These are phyloP conservation scores for Vinca minor DNA, from an alignment of 257 asterid species.

Conservation along the genomic window DNA sequence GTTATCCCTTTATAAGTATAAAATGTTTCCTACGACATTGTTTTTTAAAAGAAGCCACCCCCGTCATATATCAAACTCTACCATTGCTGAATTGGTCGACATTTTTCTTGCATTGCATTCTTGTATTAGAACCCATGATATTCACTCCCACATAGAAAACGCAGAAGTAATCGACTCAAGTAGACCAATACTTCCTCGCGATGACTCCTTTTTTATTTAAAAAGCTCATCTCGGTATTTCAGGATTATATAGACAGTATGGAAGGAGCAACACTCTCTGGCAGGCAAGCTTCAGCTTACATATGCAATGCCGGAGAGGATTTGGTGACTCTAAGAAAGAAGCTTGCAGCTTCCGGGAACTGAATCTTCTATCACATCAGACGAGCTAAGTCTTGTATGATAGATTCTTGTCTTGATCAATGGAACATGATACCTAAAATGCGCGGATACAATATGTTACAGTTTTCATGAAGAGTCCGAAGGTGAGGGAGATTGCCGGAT, in stretches of 20 bases:
- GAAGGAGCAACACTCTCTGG: conserved; percentile 98
- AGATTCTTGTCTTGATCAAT: not conserved
- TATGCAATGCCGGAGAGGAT: conserved; percentile 80
- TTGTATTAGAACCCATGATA: not conserved
- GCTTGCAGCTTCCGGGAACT: conserved; percentile 18
- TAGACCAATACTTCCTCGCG: not conserved
- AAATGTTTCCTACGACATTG: too few species aligned
- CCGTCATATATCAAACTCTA: not conserved
- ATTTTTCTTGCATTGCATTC: not conserved
- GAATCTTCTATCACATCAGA: conserved; percentile 27
- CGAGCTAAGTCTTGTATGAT: conserved; percentile 52
- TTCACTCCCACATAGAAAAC: not conserved
- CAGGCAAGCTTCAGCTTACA: conserved; percentile 80
- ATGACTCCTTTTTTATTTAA: not conserved
- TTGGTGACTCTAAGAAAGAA: conserved; percentile 46
- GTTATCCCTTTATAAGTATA: not conserved
- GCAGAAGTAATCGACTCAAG: not conserved
- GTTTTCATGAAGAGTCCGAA: not conserved
- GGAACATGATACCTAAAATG: not conserved
- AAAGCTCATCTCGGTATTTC: conserved; percentile 13
- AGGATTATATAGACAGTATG: conserved; percentile 99
- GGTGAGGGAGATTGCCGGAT: not conserved
- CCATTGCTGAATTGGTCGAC: not conserved
- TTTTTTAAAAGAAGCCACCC: not conserved
- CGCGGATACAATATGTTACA: not conserved